Percentiles rank a stretch among this genome's conserved stretches.
phyloP scores from a whole-genome alignment of 2,329 filamentous ascomycete species.

The Sporothrix mexicana region DNA sequence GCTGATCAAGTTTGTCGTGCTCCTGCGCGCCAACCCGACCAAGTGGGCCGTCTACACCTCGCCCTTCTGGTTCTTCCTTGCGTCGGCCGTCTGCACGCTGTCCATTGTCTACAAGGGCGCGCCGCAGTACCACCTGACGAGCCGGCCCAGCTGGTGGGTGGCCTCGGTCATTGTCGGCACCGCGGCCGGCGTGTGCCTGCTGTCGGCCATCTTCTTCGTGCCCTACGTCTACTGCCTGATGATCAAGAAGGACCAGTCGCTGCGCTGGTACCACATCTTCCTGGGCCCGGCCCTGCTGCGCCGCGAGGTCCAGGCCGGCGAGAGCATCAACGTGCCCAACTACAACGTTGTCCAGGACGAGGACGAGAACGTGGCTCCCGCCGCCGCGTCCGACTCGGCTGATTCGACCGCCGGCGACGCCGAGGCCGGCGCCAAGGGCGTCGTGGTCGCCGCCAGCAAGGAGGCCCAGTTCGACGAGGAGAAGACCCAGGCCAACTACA shows the following conservation, averaged over 20 bases:
- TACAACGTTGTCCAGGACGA: conserved; percentile 78
- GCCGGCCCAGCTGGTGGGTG: conserved; percentile 72
- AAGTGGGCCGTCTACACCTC: conserved; percentile 75
- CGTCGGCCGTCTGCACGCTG: conserved; percentile 74
- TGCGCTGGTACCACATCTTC: conserved; percentile 68
- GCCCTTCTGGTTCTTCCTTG: conserved; percentile 78
- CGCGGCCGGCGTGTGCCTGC: conserved; percentile 63
- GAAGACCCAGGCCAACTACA: conserved; percentile 60
- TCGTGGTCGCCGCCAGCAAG: not conserved
- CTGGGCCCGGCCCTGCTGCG: conserved; percentile 70
- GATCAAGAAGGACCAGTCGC: conserved; percentile 69
- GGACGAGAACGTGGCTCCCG: conserved; percentile 39
- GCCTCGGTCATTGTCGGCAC: conserved; percentile 69
- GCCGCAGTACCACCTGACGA: conserved; percentile 67
- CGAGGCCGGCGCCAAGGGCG: conserved; percentile 36
- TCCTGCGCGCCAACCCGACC: conserved; percentile 72
- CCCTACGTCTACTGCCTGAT: conserved; percentile 71
- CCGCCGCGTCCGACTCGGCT: conserved; percentile 42
- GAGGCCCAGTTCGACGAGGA: not conserved
- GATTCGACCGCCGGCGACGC: conserved; percentile 44
- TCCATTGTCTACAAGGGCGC: conserved; percentile 84
- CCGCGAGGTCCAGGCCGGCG: conserved; percentile 57
- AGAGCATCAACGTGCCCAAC: conserved; percentile 68
- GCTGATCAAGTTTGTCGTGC: conserved; percentile 74
- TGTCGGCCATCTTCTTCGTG: conserved; percentile 74